These are phyloP conservation scores for Amylocarpus encephaloides DNA, from an alignment of 2,329 filamentous ascomycete species.

Conservation along the genomic window DNA sequence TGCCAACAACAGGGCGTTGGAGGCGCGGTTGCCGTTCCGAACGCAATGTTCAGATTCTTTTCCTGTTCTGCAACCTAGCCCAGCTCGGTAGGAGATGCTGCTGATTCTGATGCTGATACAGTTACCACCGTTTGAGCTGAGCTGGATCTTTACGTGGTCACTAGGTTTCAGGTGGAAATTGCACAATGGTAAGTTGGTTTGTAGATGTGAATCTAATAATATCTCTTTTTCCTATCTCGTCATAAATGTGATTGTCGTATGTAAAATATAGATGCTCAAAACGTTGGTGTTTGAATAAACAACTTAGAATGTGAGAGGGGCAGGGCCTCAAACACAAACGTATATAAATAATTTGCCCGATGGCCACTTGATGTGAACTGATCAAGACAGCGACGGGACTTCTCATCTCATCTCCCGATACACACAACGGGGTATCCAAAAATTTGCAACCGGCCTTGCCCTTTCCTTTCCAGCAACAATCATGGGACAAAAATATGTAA, in stretches of 20 bases:
- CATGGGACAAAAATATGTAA: neutral
- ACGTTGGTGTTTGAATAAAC: neutral
- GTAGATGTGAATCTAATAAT: constrained; percentile 1
- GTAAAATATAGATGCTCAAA: neutral
- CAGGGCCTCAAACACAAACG: neutral
- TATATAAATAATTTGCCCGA: neutral
- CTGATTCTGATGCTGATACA: no score
- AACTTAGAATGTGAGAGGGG: neutral
- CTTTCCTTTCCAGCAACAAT: neutral
- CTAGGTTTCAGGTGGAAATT: neutral
- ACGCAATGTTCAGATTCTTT: no score
- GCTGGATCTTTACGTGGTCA: neutral
- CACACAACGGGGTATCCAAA: neutral
- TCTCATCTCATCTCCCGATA: neutral
- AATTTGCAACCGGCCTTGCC: neutral
- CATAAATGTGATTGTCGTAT: neutral
- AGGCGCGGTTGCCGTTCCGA: no score
- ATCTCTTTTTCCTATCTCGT: neutral
- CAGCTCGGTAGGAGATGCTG: no score
- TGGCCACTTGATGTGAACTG: no score
- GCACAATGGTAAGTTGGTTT: neutral
- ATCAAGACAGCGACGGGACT: neutral
- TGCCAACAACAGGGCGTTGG: no score
- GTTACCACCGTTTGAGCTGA: neutral
- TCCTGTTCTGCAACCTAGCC: no score